Evolutionary conservation across 1,284 basidiomycete species (phyloP).

Genomic region (Malassezia sp.): DNA sequence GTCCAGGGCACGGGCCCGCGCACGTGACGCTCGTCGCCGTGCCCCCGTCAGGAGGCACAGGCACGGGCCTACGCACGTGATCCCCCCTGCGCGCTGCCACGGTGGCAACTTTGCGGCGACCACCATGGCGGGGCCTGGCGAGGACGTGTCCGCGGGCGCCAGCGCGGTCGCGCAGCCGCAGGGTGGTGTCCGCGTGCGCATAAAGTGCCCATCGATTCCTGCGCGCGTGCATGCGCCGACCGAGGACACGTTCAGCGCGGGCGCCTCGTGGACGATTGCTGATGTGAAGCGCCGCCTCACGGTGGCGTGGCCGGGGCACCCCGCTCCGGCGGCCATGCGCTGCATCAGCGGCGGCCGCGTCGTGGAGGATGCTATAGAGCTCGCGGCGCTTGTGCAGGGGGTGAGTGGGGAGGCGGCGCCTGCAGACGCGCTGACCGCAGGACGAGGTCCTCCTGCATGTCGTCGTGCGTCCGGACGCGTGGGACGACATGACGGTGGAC

Average conservation of each 20-base stretch:
- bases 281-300: conserved; percentile 22
- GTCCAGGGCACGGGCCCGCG: background rate
- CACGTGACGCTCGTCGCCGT: background rate
- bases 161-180: background rate
- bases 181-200: background rate
- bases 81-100: too few species aligned
- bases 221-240: too few species aligned
- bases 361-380: conserved; percentile 13
- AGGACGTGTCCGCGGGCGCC: background rate
- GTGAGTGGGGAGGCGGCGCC: too few species aligned
- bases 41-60: background rate
- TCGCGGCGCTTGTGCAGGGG: background rate
- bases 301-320: conserved; percentile 23
- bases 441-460: conserved; percentile 31
- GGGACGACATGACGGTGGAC: too few species aligned
- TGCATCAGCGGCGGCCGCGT: conserved; percentile 31
- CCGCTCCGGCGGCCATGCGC: conserved; percentile 28
- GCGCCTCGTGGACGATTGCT: background rate
- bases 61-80: background rate
- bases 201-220: background rate
- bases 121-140: background rate
- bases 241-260: background rate
- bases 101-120: background rate
- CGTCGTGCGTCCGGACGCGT: conserved; percentile 38
- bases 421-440: too few species aligned